Percentiles rank a stretch among this genome's conserved stretches.
phyloP scores from a whole-genome alignment of 2,329 filamentous ascomycete genomes.

The Xylaria polymorpha region DNA sequence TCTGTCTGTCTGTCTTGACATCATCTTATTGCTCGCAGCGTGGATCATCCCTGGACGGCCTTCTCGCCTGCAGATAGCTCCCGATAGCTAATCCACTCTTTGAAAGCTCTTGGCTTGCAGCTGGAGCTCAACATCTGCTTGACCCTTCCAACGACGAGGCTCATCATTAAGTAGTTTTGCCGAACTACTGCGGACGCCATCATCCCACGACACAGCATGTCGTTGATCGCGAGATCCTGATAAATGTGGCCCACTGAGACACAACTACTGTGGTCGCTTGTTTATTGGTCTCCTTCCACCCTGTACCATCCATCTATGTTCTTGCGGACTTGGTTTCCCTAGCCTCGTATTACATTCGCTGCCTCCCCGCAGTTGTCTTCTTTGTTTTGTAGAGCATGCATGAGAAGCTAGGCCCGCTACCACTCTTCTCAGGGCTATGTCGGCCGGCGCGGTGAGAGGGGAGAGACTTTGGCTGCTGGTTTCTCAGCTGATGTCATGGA shows the following conservation, averaged over 20 bases:
- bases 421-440: conserved; percentile 27
- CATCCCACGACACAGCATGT: conserved; percentile 21
- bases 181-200: conserved; percentile 30
- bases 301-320: conserved; percentile 1
- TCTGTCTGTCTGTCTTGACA: conserved; percentile 25
- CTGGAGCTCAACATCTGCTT: conserved; percentile 23
- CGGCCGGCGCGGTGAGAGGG: conserved; percentile 7
- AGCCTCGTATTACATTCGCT: conserved; percentile 39
- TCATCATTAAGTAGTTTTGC: conserved; percentile 29
- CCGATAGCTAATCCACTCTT: conserved; percentile 21
- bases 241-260: conserved; percentile 19
- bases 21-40: conserved; percentile 29
- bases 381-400: conserved; percentile 19
- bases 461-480: conserved; percentile 1
- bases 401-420: conserved; percentile 28
- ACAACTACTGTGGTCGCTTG: background rate
- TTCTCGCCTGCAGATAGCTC: conserved; percentile 20
- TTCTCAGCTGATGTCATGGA: conserved; percentile 21
- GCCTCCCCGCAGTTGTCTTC: conserved; percentile 20
- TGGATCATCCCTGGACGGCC: conserved; percentile 16
- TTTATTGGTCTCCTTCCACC: conserved; percentile 19
- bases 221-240: conserved; percentile 20
- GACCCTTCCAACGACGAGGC: conserved; percentile 30
- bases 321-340: conserved; percentile 26
- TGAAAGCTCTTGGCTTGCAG: conserved; percentile 43